Evolutionary conservation across 2,329 filamentous ascomycete species (phyloP).

Genomic region (Colletotrichum tamarilloi): DNA sequence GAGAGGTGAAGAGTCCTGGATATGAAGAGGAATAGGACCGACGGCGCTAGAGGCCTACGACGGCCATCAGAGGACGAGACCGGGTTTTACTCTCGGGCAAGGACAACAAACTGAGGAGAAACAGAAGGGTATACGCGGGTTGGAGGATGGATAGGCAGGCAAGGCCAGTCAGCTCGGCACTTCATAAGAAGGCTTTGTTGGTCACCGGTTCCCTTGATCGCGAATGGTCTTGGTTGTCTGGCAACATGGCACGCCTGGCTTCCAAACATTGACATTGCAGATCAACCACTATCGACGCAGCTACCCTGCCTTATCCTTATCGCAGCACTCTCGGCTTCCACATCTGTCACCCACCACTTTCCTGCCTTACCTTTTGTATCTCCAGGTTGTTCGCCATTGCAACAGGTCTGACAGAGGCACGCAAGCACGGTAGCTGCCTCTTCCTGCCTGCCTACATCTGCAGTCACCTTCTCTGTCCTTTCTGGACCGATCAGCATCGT

Average conservation of each 20-base stretch:
- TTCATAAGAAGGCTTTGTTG: constrained; percentile 11
- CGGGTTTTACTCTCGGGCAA: background rate
- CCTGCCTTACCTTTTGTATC: too few relatives aligned
- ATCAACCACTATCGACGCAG: constrained; percentile 7
- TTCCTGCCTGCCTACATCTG: background rate
- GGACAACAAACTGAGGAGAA: background rate
- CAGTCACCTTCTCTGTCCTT: background rate
- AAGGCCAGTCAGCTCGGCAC: constrained; percentile 26
- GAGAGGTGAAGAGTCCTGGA: constrained; percentile 5
- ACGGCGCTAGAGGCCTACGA: background rate
- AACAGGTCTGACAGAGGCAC: constrained; percentile 2
- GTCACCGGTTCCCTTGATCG: background rate
- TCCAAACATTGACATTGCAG: constrained; percentile 7
- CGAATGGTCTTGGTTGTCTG: background rate
- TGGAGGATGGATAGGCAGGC: background rate
- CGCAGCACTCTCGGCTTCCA: constrained; percentile 4
- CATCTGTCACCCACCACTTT: background rate
- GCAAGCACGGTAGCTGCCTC: background rate
- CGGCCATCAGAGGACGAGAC: background rate
- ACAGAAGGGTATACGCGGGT: background rate
- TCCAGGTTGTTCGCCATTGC: background rate
- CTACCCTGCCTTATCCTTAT: constrained; percentile 21
- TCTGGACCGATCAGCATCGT: background rate
- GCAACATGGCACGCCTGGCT: background rate
- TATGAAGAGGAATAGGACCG: constrained; percentile 3